Evolutionary conservation across 2,329 filamentous ascomycete genomes (phyloP), one percentile per base, ranked within the genome.

Genomic region (Diaporthe nobilis): DNA sequence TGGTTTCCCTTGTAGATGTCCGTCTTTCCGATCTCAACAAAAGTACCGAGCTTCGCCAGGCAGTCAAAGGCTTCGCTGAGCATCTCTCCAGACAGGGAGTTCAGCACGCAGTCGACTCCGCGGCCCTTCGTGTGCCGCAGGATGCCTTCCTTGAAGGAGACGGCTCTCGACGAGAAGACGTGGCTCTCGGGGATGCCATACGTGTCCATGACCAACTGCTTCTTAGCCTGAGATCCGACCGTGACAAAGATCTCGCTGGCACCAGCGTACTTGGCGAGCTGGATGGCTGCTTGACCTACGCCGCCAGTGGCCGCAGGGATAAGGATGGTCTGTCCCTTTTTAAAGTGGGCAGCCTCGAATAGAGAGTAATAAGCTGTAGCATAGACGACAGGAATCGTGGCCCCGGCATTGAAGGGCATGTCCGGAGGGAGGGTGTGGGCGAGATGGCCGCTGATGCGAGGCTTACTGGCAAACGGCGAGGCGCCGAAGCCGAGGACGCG

Each of bases 291-390:
- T 22, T 86, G 81, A 0, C 88, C 87, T 34, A 85, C 81, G 1
- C 82, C 81, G 67, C 86, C 85, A 7, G 85, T 83, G 12, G 83
- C 88, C 15, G 82, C 82, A 60, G 87, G 86, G 15, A 89, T 81
- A 1, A 89, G 81, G 4, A 88, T 80, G 2, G 78, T 83, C 65
- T 82, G 78, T 3, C 79, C 80, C 0, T 71, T 73, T 5, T 76
- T 74, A 2, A 86, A 80, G 0, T 77, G 76, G 1, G 80, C 82
- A 31, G 82, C 70, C 25, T 82, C 53, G 25, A 77, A 47, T 6
- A 90, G 79, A 9, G 82, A 83, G 75, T 88, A 85, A 68, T 84
- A 84, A 0, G 87, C 87, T 1, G 75, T 77, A 12, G 78, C 75
- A 10, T 79, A 82, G 22, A 73, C 65, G 6, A 75, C 60, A 0